Conservation (phyloP, 148 eudicot species). For the Nepenthes mirabilis region DNA sequence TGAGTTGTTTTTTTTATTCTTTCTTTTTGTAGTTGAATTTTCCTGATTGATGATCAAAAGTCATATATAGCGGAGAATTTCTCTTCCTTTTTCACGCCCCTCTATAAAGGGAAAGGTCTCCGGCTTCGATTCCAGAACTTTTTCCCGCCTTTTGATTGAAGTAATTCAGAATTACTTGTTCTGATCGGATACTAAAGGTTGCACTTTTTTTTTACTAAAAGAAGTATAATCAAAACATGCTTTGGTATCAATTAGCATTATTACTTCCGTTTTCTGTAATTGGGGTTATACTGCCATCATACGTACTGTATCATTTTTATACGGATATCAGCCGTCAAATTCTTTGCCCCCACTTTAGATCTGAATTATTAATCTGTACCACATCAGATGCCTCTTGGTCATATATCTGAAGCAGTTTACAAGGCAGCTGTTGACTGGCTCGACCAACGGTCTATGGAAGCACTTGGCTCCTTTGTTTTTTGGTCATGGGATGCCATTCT, state of each 20-base stretch:
- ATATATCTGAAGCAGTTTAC: slow-evolving; percentile 42
- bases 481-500: slow-evolving; percentile 42
- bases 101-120: no score
- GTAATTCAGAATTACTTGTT: no score
- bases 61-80: neutral
- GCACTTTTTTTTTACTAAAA: no score
- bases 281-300: no score
- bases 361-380: neutral
- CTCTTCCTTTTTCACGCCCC: neutral
- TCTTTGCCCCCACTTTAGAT: neutral
- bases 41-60: neutral
- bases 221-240: no score
- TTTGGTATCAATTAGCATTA: no score
- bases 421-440: slow-evolving; percentile 56
- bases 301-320: no score
- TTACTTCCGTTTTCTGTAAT: no score
- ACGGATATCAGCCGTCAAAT: neutral
- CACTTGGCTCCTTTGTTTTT: slow-evolving; percentile 37
- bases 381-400: slow-evolving; percentile 47
- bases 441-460: slow-evolving; percentile 28
- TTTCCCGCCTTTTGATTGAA: no score
- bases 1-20: slow-evolving; percentile 15
- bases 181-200: no score
- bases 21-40: neutral
- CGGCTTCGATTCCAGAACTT: no score